A percentile compares a stretch with the other conserved stretches of the same genome.
Conservation (phyloP, 768 basidiomycete genomes). For the Leccinum barrowsii region DNA sequence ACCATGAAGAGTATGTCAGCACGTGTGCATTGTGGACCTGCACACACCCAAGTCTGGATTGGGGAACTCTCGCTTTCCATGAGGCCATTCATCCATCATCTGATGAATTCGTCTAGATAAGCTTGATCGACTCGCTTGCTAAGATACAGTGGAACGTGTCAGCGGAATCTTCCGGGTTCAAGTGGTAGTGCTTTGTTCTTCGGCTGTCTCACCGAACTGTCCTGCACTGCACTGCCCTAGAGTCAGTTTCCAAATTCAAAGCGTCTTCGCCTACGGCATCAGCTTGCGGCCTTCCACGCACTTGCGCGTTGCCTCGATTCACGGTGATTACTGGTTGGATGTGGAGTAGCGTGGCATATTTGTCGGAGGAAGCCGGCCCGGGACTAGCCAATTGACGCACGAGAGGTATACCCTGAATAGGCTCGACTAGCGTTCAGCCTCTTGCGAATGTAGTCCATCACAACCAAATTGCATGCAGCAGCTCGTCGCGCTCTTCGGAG, state of each 20-base stretch:
- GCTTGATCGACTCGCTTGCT: constrained; percentile 8
- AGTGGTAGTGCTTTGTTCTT: constrained; percentile 1
- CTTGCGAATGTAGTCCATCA: background rate
- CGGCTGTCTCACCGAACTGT: background rate
- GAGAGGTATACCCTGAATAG: no score
- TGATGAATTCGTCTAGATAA: constrained; percentile 4
- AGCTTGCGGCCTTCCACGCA: background rate
- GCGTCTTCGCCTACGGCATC: background rate
- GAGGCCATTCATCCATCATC: constrained; percentile 16
- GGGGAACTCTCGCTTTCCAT: constrained; percentile 11
- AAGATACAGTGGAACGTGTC: constrained; percentile 9
- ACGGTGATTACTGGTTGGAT: constrained; percentile 17
- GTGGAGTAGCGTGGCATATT: background rate
- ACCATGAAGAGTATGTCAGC: constrained; percentile 5
- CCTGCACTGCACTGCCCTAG: background rate
- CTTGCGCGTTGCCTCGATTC: background rate
- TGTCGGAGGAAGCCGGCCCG: background rate
- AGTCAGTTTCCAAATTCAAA: background rate
- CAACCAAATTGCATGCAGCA: background rate
- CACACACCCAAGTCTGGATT: constrained; percentile 15
- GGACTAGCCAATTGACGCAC: background rate
- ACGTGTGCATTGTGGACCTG: constrained; percentile 22
- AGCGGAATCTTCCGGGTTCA: constrained; percentile 14
- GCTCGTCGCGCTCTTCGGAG: background rate
- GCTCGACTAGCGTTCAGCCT: no score